phyloP scores from a whole-genome alignment of 1,139 yeast species.

The Martiniozyma asiatica region DNA sequence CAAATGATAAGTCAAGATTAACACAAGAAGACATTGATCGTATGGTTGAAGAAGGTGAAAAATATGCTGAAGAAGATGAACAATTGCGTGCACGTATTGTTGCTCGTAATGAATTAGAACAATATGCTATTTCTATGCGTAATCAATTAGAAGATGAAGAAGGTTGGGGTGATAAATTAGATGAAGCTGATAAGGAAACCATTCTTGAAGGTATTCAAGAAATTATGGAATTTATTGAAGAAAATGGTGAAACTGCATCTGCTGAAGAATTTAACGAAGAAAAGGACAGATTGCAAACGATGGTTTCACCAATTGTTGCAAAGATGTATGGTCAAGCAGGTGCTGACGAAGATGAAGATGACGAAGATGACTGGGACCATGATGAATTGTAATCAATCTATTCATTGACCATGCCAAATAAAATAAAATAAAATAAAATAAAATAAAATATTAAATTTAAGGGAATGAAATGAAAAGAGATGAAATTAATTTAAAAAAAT shows the following conservation, averaged over 20 bases:
- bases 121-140: constrained; percentile 76
- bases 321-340: constrained; percentile 65
- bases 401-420: too few species aligned
- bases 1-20: constrained; percentile 95
- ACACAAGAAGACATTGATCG: constrained; percentile 56
- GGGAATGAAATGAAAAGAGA: constrained; percentile 3
- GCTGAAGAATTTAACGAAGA: constrained; percentile 92
- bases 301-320: constrained; percentile 87
- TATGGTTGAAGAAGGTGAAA: constrained; percentile 57
- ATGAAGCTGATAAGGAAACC: constrained; percentile 87
- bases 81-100: constrained; percentile 44
- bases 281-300: constrained; percentile 70
- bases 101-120: constrained; percentile 78
- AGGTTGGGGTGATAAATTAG: constrained; percentile 41
- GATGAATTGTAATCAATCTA: constrained; percentile 21
- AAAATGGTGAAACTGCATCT: constrained; percentile 73
- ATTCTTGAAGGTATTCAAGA: constrained; percentile 82
- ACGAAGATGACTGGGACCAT: constrained; percentile 24
- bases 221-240: constrained; percentile 79
- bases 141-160: constrained; percentile 28
- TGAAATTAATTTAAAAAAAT: constrained; percentile 8
- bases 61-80: constrained; percentile 50
- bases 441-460: constrained; percentile 1
- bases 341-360: constrained; percentile 22
- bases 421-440: too few species aligned